phyloP scores from a whole-genome alignment of 2,329 filamentous ascomycete genomes.

The Fusarium veterinarium region DNA sequence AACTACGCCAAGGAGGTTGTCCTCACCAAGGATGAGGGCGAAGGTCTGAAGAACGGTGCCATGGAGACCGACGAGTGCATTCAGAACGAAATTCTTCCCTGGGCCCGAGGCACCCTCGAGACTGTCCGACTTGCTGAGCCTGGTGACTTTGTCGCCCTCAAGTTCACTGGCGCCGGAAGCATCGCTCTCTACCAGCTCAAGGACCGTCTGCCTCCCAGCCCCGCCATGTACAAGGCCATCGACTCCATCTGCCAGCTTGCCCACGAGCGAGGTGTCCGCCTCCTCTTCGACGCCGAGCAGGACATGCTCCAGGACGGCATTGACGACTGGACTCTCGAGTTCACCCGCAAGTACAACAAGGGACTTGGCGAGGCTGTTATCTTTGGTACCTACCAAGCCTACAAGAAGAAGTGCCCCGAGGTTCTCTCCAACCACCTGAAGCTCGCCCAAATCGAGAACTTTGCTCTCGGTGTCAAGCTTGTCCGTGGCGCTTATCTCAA shows the following conservation, averaged over 20 bases:
- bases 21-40: slow-evolving; percentile 65
- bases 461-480: slow-evolving; percentile 78
- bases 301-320: slow-evolving; percentile 82
- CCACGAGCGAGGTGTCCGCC: slow-evolving; percentile 72
- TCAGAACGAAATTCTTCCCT: slow-evolving; percentile 72
- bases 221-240: slow-evolving; percentile 75
- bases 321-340: slow-evolving; percentile 81
- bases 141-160: slow-evolving; percentile 74
- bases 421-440: slow-evolving; percentile 70
- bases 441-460: slow-evolving; percentile 67
- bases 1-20: slow-evolving; percentile 88
- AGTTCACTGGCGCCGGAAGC: slow-evolving; percentile 85
- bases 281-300: slow-evolving; percentile 91
- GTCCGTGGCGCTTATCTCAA: slow-evolving; percentile 81
- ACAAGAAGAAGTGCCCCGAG: slow-evolving; percentile 72
- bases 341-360: slow-evolving; percentile 81
- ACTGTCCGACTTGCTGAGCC: slow-evolving; percentile 75
- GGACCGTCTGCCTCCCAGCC: slow-evolving; percentile 70
- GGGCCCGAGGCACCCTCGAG: slow-evolving; percentile 79
- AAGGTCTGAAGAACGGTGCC: slow-evolving; percentile 58
- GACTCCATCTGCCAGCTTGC: slow-evolving; percentile 80
- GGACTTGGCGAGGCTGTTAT: slow-evolving; percentile 73
- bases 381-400: slow-evolving; percentile 84
- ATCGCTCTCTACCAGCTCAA: slow-evolving; percentile 76
- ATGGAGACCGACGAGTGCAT: slow-evolving; percentile 62